Percentiles rank a stretch among this genome's conserved stretches.
phyloP scores from a whole-genome alignment of 805 yeast species.

The Wickerhamiella occidentalis region DNA sequence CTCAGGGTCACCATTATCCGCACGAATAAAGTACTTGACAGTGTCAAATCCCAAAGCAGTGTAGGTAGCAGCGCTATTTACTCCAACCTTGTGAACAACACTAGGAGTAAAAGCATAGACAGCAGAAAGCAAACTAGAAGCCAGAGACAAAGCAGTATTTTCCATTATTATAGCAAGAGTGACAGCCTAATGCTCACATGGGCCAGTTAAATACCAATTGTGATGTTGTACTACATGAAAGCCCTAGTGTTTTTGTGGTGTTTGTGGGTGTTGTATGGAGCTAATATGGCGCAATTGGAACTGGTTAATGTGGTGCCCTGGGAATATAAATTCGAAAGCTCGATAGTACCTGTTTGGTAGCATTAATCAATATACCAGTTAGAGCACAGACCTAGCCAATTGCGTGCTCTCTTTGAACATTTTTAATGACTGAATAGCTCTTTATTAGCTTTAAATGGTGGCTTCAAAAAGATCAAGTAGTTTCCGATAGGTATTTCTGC shows the following conservation, averaged over 20 bases:
- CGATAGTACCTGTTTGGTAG: too few species aligned
- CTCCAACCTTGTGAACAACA: slow-evolving; percentile 1
- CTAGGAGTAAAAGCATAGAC: neutral
- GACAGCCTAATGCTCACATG: neutral
- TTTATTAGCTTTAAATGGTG: too few species aligned
- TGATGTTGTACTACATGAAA: neutral
- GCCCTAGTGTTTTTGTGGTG: neutral
- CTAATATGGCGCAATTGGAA: too few species aligned
- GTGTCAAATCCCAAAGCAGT: neutral
- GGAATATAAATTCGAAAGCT: too few species aligned
- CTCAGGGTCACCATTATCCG: slow-evolving; percentile 32
- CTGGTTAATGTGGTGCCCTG: too few species aligned
- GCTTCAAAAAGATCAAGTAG: too few species aligned
- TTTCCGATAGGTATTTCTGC: too few species aligned
- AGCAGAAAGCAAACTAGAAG: neutral
- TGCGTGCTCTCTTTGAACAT: too few species aligned
- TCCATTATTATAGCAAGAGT: slow-evolving; percentile 3
- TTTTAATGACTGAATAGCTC: too few species aligned
- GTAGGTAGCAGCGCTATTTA: slow-evolving; percentile 8
- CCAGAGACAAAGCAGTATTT: neutral
- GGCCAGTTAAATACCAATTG: neutral
- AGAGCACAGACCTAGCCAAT: too few species aligned
- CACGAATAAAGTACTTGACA: slow-evolving; percentile 33
- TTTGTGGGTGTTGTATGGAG: too few species aligned
- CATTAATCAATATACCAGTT: too few species aligned